Percentiles rank a stretch among this genome's conserved stretches.
Evolutionary conservation across 768 basidiomycete genomes (phyloP).

Genomic region (Serendipita sp.): DNA sequence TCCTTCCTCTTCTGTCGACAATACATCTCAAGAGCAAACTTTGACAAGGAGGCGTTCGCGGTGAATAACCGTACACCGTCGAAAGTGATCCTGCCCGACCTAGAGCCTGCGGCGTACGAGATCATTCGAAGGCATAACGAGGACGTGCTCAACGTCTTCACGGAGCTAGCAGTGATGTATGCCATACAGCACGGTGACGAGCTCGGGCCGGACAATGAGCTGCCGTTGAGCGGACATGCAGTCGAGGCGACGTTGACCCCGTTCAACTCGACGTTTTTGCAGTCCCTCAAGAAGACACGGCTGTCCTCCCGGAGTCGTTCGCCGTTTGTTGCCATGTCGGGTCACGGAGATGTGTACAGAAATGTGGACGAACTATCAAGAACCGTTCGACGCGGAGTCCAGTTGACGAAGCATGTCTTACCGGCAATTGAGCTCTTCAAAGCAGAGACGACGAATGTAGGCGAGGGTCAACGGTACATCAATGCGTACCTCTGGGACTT

Average conservation of each 20-base stretch:
- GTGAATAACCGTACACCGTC: slow-evolving; percentile 36
- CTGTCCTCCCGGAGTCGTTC: slow-evolving; percentile 35
- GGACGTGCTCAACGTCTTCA: slow-evolving; percentile 38
- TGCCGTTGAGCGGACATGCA: slow-evolving; percentile 33
- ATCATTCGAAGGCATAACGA: slow-evolving; percentile 33
- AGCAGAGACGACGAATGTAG: background rate
- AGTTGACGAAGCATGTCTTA: slow-evolving; percentile 42
- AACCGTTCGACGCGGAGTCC: slow-evolving; percentile 37
- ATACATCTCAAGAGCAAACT: slow-evolving; percentile 31
- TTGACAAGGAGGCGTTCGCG: slow-evolving; percentile 21
- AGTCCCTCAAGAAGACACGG: slow-evolving; percentile 26
- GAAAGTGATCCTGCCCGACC: slow-evolving; percentile 36
- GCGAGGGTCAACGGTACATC: slow-evolving; percentile 20
- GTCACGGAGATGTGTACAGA: slow-evolving; percentile 40
- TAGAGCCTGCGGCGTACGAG: slow-evolving; percentile 26
- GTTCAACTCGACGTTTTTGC: slow-evolving; percentile 20
- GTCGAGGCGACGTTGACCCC: slow-evolving; percentile 13
- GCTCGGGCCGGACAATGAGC: slow-evolving; percentile 28
- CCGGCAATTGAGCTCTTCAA: slow-evolving; percentile 30
- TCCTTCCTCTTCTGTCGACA: slow-evolving; percentile 53
- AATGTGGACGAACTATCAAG: slow-evolving; percentile 36
- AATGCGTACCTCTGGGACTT: slow-evolving; percentile 60
- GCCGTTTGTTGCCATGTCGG: slow-evolving; percentile 50
- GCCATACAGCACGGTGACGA: slow-evolving; percentile 24
- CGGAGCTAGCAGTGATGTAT: slow-evolving; percentile 37